phyloP scores from a whole-genome alignment of 106 monocot genomes.

The Dactylorhiza incarnata region DNA sequence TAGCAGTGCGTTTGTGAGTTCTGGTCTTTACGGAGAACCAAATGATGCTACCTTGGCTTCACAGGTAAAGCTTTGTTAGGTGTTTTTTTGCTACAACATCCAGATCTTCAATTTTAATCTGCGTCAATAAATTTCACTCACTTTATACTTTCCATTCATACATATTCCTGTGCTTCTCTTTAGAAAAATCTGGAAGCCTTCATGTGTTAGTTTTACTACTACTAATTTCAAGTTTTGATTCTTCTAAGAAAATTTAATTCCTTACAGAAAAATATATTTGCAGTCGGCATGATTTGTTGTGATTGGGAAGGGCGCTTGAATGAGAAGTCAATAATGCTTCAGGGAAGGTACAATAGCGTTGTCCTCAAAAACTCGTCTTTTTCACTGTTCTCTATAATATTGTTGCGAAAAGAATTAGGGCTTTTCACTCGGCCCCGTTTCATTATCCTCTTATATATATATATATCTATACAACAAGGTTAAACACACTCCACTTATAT shows the following conservation, averaged over 20 bases:
- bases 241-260: background rate
- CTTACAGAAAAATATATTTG: slow-evolving; percentile 70
- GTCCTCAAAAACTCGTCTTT: background rate
- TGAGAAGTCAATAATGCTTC: slow-evolving; percentile 78
- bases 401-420: background rate
- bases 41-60: slow-evolving; percentile 84
- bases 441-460: background rate
- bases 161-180: background rate
- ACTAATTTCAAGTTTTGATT: background rate
- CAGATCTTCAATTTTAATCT: slow-evolving; percentile 4
- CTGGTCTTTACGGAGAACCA: slow-evolving; percentile 63
- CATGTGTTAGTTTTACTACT: background rate
- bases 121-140: background rate
- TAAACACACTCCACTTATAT: no score
- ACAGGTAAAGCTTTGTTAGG: slow-evolving; percentile 42
- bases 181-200: background rate
- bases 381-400: background rate
- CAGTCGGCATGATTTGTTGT: slow-evolving; percentile 86
- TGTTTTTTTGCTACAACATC: background rate
- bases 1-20: slow-evolving; percentile 29
- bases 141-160: background rate
- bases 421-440: background rate
- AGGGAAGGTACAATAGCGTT: slow-evolving; percentile 52
- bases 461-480: no score
- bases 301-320: slow-evolving; percentile 89